These are phyloP conservation scores for Alternaria brassicae DNA, from an alignment of 2,329 filamentous ascomycete species.

Conservation along the genomic window DNA sequence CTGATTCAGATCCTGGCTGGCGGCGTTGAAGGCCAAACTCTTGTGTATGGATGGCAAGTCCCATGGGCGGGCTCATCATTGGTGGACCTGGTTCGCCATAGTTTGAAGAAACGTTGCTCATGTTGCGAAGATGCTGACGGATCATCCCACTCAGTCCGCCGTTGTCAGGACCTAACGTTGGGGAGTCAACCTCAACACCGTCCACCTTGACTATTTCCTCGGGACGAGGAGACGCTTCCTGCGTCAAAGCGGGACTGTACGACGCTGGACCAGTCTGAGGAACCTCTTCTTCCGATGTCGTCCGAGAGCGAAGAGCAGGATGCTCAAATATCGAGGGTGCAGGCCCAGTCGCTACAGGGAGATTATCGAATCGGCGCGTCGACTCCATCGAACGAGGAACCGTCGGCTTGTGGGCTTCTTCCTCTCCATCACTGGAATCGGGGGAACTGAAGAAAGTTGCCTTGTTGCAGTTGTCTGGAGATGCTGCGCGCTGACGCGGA, in stretches of 20 bases:
- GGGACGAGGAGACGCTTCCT: constrained; percentile 11
- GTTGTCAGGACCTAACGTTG: constrained; percentile 73
- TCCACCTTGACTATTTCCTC: constrained; percentile 14
- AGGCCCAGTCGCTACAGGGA: constrained; percentile 43
- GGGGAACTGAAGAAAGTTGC: constrained; percentile 43
- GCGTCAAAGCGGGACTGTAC: constrained; percentile 16
- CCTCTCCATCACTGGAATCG: constrained; percentile 44
- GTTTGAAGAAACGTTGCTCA: constrained; percentile 82
- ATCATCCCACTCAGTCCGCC: constrained; percentile 80
- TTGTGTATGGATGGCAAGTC: constrained; percentile 46
- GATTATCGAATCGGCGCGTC: constrained; percentile 42
- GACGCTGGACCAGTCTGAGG: constrained; percentile 15
- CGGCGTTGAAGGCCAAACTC: constrained; percentile 40
- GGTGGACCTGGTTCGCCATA: constrained; percentile 57
- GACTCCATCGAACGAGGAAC: constrained; percentile 28
- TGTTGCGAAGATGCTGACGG: constrained; percentile 80
- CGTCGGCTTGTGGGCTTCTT: constrained; percentile 25
- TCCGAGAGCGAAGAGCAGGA: constrained; percentile 47
- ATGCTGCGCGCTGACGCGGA: constrained; percentile 14
- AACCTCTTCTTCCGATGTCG: constrained; percentile 28
- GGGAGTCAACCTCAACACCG: constrained; percentile 68
- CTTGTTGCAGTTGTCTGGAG: constrained; percentile 25
- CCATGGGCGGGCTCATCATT: constrained; percentile 54
- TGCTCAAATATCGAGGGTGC: constrained; percentile 48
- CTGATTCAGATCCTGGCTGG: constrained; percentile 42